Conservation (phyloP, 345 rosid species). For the Populus pruinosa region DNA sequence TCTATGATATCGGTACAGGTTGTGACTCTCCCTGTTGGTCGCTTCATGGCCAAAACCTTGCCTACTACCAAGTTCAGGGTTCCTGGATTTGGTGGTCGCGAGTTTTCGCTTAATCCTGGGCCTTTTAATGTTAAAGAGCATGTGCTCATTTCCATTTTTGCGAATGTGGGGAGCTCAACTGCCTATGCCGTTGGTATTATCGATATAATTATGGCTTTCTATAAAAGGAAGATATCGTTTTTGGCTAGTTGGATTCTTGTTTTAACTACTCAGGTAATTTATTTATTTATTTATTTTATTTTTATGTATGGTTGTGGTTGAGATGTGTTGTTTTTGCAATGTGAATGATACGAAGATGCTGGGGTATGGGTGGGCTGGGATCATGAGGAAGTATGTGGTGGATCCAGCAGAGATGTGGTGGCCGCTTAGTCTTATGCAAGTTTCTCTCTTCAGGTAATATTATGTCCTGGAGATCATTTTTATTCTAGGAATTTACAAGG, state of each 20-base stretch:
- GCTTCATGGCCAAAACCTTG: conserved; percentile 36
- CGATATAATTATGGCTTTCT: conserved; percentile 52
- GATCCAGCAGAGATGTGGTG: conserved; percentile 78
- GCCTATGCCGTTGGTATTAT: conserved; percentile 58
- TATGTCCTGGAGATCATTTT: background rate
- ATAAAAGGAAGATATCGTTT: conserved; percentile 50
- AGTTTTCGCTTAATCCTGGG: conserved; percentile 37
- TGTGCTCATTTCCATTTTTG: conserved; percentile 35
- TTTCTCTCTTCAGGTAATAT: conserved; percentile 60
- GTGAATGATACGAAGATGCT: conserved; percentile 29
- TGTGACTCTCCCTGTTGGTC: conserved; percentile 53
- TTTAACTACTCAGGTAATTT: conserved; percentile 51
- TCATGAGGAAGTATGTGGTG: conserved; percentile 55
- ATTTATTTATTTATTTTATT: too few species aligned
- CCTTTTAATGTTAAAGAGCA: conserved; percentile 41
- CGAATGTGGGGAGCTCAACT: conserved; percentile 48
- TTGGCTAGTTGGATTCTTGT: conserved; percentile 58
- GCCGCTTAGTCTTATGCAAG: conserved; percentile 58
- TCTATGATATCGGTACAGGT: conserved; percentile 58
- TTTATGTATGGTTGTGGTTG: too few species aligned
- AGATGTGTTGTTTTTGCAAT: background rate
- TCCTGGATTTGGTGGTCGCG: conserved; percentile 26
- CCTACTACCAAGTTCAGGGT: conserved; percentile 24
- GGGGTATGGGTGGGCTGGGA: conserved; percentile 74
- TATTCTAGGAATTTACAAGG: too few species aligned